phyloP scores from a whole-genome alignment of 2,329 filamentous ascomycete species.

The Fusarium caatingaense region DNA sequence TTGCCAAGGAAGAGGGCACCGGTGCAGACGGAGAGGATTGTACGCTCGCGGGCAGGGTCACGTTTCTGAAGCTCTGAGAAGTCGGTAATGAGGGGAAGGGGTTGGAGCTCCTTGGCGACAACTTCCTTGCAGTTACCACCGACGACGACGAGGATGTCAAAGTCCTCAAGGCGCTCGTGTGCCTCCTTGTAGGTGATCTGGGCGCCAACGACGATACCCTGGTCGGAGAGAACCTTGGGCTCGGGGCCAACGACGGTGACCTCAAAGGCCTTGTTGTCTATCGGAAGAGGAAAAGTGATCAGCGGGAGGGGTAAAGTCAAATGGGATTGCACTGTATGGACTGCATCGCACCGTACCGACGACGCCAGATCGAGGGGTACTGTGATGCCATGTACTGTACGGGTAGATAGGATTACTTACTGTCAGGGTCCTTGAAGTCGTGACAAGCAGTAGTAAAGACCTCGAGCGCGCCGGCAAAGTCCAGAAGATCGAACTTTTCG shows the following conservation, averaged over 20 bases:
- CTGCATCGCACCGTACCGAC: neutral
- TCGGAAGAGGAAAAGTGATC: constrained; percentile 33
- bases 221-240: constrained; percentile 64
- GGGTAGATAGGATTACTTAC: constrained; percentile 46
- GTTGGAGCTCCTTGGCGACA: constrained; percentile 75
- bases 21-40: constrained; percentile 82
- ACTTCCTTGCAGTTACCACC: constrained; percentile 75
- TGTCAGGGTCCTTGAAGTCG: constrained; percentile 65
- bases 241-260: constrained; percentile 66
- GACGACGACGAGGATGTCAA: constrained; percentile 82
- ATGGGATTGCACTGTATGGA: neutral
- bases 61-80: constrained; percentile 84
- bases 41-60: constrained; percentile 83
- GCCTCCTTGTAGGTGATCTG: constrained; percentile 85
- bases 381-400: neutral
- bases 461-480: constrained; percentile 68
- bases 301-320: constrained; percentile 41
- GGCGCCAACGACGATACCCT: constrained; percentile 77
- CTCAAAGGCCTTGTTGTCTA: constrained; percentile 68
- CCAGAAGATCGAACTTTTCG: constrained; percentile 68
- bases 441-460: constrained; percentile 63
- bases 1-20: constrained; percentile 82
- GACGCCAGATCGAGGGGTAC: constrained; percentile 11
- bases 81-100: constrained; percentile 77
- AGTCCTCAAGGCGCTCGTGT: constrained; percentile 77